Evolutionary conservation across 805 yeast species (phyloP).

Genomic region (Candida oleophila): DNA sequence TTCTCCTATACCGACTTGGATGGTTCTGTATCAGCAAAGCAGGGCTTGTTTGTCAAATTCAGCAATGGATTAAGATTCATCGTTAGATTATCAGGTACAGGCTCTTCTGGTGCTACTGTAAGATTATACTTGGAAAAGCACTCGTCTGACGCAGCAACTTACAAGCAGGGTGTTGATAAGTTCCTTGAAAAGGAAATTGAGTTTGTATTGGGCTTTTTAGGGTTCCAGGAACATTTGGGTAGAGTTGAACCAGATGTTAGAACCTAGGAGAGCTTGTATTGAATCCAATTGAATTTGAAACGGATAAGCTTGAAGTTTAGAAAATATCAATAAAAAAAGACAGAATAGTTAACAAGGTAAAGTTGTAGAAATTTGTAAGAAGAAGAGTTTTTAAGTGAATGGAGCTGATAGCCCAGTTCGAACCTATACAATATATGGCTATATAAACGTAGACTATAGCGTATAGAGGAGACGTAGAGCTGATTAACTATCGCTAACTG

Average conservation of each 20-base stretch:
- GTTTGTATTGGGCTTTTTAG: constrained; percentile 64
- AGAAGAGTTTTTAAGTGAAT: no score
- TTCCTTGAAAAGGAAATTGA: constrained; percentile 64
- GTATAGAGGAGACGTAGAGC: no score
- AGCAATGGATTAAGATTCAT: constrained; percentile 82
- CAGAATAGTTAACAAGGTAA: no score
- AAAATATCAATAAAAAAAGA: no score
- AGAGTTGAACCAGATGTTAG: constrained; percentile 86
- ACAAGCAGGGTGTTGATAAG: constrained; percentile 56
- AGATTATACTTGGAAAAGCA: constrained; percentile 88
- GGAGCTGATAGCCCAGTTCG: no score
- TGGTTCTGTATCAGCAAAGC: constrained; percentile 83
- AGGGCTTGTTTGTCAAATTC: constrained; percentile 84
- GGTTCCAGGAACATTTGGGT: constrained; percentile 72
- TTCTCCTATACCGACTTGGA: constrained; percentile 92
- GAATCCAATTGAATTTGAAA: no score
- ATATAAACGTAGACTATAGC: no score
- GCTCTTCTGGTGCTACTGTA: constrained; percentile 96
- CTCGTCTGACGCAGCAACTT: constrained; percentile 55
- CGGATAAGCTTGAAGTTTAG: no score
- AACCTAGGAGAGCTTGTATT: constrained; percentile 45
- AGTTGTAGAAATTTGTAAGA: no score
- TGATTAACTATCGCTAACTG: no score
- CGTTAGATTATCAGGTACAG: constrained; percentile 93
- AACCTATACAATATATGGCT: no score